Evolutionary conservation across 2,329 filamentous ascomycete species (phyloP), one percentile per base, ranked within the genome.

Genomic region (Trichothecium roseum): DNA sequence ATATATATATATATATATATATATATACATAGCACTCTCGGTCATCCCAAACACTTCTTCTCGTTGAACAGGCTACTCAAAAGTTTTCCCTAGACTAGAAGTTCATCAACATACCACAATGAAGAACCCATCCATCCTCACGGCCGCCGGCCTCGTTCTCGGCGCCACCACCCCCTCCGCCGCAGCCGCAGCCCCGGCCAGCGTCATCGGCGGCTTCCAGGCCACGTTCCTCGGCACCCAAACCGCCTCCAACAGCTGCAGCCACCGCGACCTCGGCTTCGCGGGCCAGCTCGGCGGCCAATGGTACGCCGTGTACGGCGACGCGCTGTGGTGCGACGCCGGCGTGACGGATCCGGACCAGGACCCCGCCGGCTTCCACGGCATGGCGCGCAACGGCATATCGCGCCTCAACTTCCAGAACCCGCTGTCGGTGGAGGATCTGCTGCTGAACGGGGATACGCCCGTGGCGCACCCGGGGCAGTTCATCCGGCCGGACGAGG

Each of bases 301-400:
- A 28, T 64, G 57, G 57, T 62, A 58, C 30, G 57, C 55, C 14
- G 46, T 63, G 2, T 64, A 55, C 13, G 53, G 51, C 10, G 55
- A 59, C 36, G 50, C 48, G 6, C 35, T 62, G 2, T 64, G 59
- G 53, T 56, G 55, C 29, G 49, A 46, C 1, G 35, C 45, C 2
- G 57, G 55, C 0, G 50, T 63, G 3, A 52, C 43, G 1, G 47
- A 60, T 14, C 48, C 51, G 1, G 39, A 38, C 3, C 18, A 45
- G 4, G 52, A 59, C 18, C 40, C 44, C 3, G 41, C 48, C 0
- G 55, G 57, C 0, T 62, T 63, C 30, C 54, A 63, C 18, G 60
- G 57, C 16, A 57, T 62, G 53, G 60, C 62, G 2, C 48, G 60
- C 7, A 54, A 62, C 37, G 47, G 57, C 4, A 39, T 61, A 5